These are phyloP conservation scores for Boletus pseudopeckii DNA, from an alignment of 768 basidiomycete genomes.

Conservation along the genomic window DNA sequence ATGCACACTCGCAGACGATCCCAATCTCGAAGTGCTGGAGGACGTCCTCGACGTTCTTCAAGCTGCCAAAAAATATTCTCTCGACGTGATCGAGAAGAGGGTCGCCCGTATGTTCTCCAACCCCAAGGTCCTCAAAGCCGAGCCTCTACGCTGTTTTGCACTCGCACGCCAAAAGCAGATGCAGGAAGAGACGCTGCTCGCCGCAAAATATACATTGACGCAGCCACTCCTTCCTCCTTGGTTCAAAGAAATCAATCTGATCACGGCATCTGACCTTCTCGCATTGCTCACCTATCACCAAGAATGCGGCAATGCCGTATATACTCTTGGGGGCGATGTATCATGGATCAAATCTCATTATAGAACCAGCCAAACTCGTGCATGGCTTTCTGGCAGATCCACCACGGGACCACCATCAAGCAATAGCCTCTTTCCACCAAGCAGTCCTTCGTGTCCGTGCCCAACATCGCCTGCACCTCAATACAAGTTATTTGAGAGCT, in stretches of 20 bases:
- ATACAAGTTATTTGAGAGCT: not conserved
- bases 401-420: too few species aligned
- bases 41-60: slow-evolving; percentile 10
- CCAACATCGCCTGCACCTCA: not conserved
- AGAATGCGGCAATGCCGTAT: slow-evolving; percentile 12
- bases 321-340: not conserved
- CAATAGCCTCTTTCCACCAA: too few species aligned
- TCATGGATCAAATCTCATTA: slow-evolving; percentile 19
- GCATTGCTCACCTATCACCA: slow-evolving; percentile 21
- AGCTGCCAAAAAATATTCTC: slow-evolving; percentile 15
- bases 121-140: slow-evolving; percentile 18
- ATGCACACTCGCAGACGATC: slow-evolving; percentile 22
- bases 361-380: not conserved
- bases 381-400: slow-evolving; percentile 3
- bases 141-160: slow-evolving; percentile 31
- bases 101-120: slow-evolving; percentile 15
- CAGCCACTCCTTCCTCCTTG: slow-evolving; percentile 24
- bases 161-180: slow-evolving; percentile 24
- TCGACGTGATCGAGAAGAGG: slow-evolving; percentile 14
- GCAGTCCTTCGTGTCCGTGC: not conserved
- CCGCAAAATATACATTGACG: slow-evolving; percentile 29
- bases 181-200: slow-evolving; percentile 22
- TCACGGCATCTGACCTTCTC: slow-evolving; percentile 27
- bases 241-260: slow-evolving; percentile 26
- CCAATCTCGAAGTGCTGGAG: slow-evolving; percentile 8